Base-by-base conservation (phyloP, 2,329 filamentous ascomycete genomes). In the Diaporthe helianthi region DNA sequence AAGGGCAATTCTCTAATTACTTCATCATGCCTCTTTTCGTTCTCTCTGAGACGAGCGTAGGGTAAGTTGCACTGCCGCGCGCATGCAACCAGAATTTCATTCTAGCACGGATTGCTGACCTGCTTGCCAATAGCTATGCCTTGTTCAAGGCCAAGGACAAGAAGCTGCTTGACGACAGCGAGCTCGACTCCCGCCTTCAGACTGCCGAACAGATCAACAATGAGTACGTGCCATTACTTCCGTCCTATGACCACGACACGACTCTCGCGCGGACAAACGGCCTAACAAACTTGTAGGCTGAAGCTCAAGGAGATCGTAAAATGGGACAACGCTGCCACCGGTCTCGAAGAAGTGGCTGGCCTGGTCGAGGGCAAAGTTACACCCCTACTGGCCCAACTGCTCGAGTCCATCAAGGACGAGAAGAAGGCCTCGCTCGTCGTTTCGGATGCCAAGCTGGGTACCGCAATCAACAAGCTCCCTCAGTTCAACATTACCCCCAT, bases 81-180 rank as follows among this genome's bases (percentile, higher is more conserved):
- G 65, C 65, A 53, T 63, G 44, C 46, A 53, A 8, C 22, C 29
- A 22, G 26, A 36, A 53, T 31, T 36, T 58, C 13, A 7, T 36
- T 19, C 19, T 4, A 24, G n/a, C 24, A 8, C 17, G 38, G 44
- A 7, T 29, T 13, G n/a, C 13, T 65, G 46, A 60, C 80, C 82
- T 78, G 79, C 78, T 73, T 65, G 22, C 72, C 69, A 73, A 75
- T 76, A 97, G 96, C 81, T 98, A 98, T 85, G 96, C 94, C 82
- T 89, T 99, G 81, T 94, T 99, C 86, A 98, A 99, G 87, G 92
- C 95, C 76, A 93, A 94, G 81, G 95, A 98, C 88, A 98, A 98
- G 89, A 98, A 98, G 86, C 88, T 98, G 71, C 86, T 99, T 74
- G 69, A 71, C 55, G 96, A 97, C 82, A 90, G 92, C 78, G 92